Evolutionary conservation across 108 stramenopile genomes (phyloP).

Genomic region (Cyclotella distinguenda): DNA sequence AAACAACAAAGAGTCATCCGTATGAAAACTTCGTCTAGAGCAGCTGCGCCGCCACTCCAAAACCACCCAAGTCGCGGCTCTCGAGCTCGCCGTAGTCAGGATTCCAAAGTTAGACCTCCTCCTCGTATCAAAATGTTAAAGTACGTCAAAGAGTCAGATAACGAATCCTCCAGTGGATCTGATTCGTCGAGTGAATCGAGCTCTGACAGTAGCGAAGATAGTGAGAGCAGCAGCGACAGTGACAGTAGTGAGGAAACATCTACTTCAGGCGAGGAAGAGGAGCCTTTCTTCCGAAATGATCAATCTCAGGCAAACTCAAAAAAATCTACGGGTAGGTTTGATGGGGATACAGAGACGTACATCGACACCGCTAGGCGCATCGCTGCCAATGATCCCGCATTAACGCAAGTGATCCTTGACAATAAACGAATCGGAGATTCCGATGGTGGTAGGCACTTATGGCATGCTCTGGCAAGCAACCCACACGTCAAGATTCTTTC

Average conservation of each 20-base stretch:
- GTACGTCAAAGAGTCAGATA: constrained; percentile 4
- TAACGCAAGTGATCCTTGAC: constrained; percentile 26
- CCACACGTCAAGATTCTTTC: constrained; percentile 17
- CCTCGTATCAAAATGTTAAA: neutral
- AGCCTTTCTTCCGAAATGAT: neutral
- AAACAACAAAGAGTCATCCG: constrained; percentile 1
- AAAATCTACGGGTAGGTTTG: neutral
- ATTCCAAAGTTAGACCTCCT: neutral
- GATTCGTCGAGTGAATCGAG: constrained; percentile 17
- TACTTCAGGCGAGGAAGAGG: neutral
- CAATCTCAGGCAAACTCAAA: neutral
- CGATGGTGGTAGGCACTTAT: constrained; percentile 21
- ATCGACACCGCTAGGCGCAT: constrained; percentile 18
- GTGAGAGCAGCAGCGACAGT: constrained; percentile 11
- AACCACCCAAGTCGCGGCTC: neutral
- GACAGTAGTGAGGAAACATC: neutral
- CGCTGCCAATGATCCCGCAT: constrained; percentile 17
- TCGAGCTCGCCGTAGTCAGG: neutral
- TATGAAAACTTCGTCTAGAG: neutral
- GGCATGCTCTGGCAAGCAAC: constrained; percentile 21
- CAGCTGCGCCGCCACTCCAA: too few species aligned
- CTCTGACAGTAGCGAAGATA: constrained; percentile 20
- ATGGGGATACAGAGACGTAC: neutral
- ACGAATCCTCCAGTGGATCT: constrained; percentile 10
- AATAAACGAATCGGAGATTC: constrained; percentile 8